Evolutionary conservation across 306 rosid species (phyloP), one percentile per base, ranked within the genome.

Genomic region (Alnus rubra): DNA sequence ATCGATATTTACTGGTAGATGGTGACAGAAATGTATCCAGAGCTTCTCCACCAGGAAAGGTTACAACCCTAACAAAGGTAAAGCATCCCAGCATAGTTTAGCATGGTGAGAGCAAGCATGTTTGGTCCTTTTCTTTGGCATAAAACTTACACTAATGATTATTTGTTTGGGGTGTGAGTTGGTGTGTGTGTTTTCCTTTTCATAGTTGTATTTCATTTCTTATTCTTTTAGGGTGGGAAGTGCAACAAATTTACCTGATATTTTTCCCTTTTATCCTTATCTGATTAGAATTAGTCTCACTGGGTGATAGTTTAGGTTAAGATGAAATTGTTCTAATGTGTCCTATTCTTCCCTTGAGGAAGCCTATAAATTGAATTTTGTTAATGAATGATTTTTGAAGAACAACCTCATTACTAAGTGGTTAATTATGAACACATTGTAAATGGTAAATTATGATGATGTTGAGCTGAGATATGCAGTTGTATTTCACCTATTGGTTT

Each of bases 11-110:
- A 83, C 85, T 95, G 53, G 88, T 88, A 81, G 99, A 95, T 75
- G 87, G 89, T 60, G 98, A 91, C 82, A 90, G 93, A 86, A 87
- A 83, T 69, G 82, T 88, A 84, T 91, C 99, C 86, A 91, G 99
- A 91, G 93, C 99, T 84, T 91, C 99, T 33, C 99, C 99, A 45
- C 86, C 94, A 59, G 90, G 94, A 76, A 95, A 95, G 85, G 99
- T 95, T 84, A 80, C 97, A 60, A 95, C 98, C 53, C 93, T 95
- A 62, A 56, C 91, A 5, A 95, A 91, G 98, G 98, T 95, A 81
- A 82, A 80, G 72, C 49, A 56, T 31, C 76, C 73, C 44, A 35
- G 73, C 55, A 58, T 64, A 59, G 35, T 63, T 55, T 28, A 69
- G 52, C 44, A 35, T 74, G 56, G 64, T 71, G 19, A 48, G 15